Evolutionary conservation across 345 rosid genomes (phyloP), one percentile per base, ranked within the genome.

Genomic region (Lepidium didymum): DNA sequence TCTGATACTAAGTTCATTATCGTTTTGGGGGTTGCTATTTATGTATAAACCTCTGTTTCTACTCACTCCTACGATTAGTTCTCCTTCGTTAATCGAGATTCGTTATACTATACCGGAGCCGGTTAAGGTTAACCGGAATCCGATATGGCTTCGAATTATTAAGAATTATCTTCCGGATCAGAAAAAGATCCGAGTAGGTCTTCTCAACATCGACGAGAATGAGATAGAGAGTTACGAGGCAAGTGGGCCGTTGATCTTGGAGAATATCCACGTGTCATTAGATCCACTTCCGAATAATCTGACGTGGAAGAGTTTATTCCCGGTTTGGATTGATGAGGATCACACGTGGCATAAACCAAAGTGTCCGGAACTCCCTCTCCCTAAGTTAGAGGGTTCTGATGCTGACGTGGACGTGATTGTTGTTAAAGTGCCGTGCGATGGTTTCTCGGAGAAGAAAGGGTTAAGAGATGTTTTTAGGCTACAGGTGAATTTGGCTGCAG

Each of bases 401-500:
- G 47, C 62, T 57, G 85, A 81, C 69, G 79, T 93, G 15, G 82
- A 90, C 44, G 83, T 86, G 18, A 67, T 90, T 34, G 84, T 90
- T 55, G 92, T 87, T 0, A 72, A 74, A 75, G 75, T 82, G 12
- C 96, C 96, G 1, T 87, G 98, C 16, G 81, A 70, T 5, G 78
- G 74, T 5, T 60, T 60, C 13, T 46, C 58, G 4, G 78, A 62
- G 43, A 57, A 35, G 42, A 45, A 71, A 42, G 91, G 88, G 64
- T 19, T 76, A 10, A 85, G 96, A 79, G 90, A 90, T 44, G 75
- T 86, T 76, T 72, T 81, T 38, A 77, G 96, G 87, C 68, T 93
- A 68, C 96, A 93, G 36, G 87, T 88, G 40, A 90, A 93, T 67
- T 50, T 93, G 67, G 92, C 86, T 68, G 96, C 82, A 66, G 97